A percentile compares a stretch with the other conserved stretches of the same genome.
Conservation (phyloP, 495 filamentous ascomycete genomes). For the Daldinia concentrica region DNA sequence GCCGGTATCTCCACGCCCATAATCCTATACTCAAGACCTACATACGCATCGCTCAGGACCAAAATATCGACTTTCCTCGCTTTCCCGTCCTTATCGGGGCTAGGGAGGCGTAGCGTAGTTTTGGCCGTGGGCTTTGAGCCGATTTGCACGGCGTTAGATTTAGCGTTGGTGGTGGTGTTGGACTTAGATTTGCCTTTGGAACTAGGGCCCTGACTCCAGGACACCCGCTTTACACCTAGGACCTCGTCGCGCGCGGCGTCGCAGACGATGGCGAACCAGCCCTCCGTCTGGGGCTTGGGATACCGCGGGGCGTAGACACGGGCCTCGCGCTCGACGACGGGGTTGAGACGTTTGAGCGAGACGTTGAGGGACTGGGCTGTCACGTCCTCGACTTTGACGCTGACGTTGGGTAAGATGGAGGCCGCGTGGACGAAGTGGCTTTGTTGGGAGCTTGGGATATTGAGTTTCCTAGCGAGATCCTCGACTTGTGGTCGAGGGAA, state of each 20-base stretch:
- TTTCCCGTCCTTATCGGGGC: slow-evolving; percentile 42
- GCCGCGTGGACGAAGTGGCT: slow-evolving; percentile 66
- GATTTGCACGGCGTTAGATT: slow-evolving; percentile 30
- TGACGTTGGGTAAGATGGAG: slow-evolving; percentile 71
- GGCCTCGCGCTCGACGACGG: slow-evolving; percentile 66
- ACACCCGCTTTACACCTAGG: slow-evolving; percentile 82
- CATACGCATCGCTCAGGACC: slow-evolving; percentile 86
- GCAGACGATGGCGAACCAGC: slow-evolving; percentile 84
- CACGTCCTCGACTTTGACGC: slow-evolving; percentile 67
- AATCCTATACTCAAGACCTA: slow-evolving; percentile 77
- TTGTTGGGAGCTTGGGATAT: slow-evolving; percentile 44
- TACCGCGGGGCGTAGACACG: slow-evolving; percentile 86
- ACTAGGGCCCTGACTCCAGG: slow-evolving; percentile 64
- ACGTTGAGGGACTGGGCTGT: slow-evolving; percentile 70
- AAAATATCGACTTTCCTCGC: slow-evolving; percentile 70
- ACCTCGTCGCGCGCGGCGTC: slow-evolving; percentile 75
- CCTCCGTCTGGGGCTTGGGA: slow-evolving; percentile 94
- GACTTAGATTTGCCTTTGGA: neutral
- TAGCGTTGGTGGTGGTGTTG: neutral
- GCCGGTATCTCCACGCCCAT: slow-evolving; percentile 63
- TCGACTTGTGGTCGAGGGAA: slow-evolving; percentile 54
- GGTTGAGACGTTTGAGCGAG: slow-evolving; percentile 72
- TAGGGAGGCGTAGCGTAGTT: slow-evolving; percentile 71
- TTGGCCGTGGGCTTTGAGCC: slow-evolving; percentile 56
- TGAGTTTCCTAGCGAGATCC: slow-evolving; percentile 52